A percentile compares a stretch with the other conserved stretches of the same genome.
phyloP scores from a whole-genome alignment of 2,329 filamentous ascomycete species.

The Alternaria sp. region DNA sequence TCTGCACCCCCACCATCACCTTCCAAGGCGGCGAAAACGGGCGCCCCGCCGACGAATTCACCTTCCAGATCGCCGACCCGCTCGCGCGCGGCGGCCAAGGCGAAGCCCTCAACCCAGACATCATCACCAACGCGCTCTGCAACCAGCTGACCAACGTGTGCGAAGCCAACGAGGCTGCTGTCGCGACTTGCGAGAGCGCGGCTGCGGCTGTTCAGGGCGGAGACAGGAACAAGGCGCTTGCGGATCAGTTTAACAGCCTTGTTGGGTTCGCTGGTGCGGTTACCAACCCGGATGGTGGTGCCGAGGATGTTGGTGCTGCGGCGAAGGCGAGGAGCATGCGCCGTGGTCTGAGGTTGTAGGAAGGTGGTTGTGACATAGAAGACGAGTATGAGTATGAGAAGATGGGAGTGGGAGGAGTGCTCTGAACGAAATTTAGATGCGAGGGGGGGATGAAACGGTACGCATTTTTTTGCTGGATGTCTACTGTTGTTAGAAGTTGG shows the following conservation, averaged over 20 bases:
- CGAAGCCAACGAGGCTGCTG: conserved; percentile 65
- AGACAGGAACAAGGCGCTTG: conserved; percentile 49
- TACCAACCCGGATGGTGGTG: conserved; percentile 41
- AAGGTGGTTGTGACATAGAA: not conserved
- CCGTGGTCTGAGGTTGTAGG: conserved; percentile 24
- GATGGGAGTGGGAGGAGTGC: not conserved
- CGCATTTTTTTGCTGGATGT: not conserved
- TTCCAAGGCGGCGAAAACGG: conserved; percentile 62
- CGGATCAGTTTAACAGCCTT: conserved; percentile 50
- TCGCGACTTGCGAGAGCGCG: conserved; percentile 60
- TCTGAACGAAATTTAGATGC: not conserved
- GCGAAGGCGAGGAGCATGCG: conserved; percentile 28
- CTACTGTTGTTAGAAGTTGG: not conserved
- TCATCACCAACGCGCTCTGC: conserved; percentile 75
- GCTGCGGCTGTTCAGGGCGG: conserved; percentile 60
- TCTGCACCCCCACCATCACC: conserved; percentile 61
- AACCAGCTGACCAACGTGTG: conserved; percentile 73
- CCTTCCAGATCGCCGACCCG: conserved; percentile 71
- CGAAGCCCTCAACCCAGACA: conserved; percentile 73
- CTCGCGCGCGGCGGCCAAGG: conserved; percentile 66
- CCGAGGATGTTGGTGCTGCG: conserved; percentile 29
- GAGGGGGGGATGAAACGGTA: not conserved
- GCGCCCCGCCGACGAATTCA: conserved; percentile 64
- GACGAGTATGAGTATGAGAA: not conserved
- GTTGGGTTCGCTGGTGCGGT: conserved; percentile 48